A percentile compares a stretch with the other conserved stretches of the same genome.
Evolutionary conservation across 441 rosid genomes (phyloP).

Genomic region (Adansonia gregorii): DNA sequence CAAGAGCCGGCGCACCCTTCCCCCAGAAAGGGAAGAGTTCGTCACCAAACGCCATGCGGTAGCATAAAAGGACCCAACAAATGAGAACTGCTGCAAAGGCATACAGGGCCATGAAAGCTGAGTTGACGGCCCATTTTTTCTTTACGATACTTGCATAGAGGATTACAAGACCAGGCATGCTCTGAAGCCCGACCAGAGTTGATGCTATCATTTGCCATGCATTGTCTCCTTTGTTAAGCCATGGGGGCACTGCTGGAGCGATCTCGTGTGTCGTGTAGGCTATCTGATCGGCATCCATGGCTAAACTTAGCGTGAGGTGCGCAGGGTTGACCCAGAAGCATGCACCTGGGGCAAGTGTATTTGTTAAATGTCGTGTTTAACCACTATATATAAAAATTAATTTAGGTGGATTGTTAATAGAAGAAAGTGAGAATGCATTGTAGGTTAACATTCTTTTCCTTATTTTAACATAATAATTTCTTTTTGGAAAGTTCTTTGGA

Average conservation of each 20-base stretch:
- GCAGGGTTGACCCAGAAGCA: background rate
- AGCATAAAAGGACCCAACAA: background rate
- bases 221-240: constrained; percentile 6
- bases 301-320: background rate
- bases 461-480: background rate
- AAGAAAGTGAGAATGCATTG: background rate
- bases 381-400: background rate
- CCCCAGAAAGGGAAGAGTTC: background rate
- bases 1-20: background rate
- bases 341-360: background rate
- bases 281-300: background rate
- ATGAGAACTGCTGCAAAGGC: background rate
- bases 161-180: background rate
- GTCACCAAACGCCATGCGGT: constrained; percentile 6
- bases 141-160: background rate
- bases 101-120: constrained; percentile 1
- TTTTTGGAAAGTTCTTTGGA: background rate
- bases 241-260: background rate
- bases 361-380: background rate
- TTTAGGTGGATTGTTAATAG: background rate
- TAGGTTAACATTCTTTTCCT: background rate
- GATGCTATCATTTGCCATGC: constrained; percentile 4
- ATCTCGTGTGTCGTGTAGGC: background rate
- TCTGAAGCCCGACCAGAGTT: background rate
- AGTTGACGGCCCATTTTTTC: background rate